Conservation (phyloP, 805 yeast species). For the Hanseniaspora nectarophila region DNA sequence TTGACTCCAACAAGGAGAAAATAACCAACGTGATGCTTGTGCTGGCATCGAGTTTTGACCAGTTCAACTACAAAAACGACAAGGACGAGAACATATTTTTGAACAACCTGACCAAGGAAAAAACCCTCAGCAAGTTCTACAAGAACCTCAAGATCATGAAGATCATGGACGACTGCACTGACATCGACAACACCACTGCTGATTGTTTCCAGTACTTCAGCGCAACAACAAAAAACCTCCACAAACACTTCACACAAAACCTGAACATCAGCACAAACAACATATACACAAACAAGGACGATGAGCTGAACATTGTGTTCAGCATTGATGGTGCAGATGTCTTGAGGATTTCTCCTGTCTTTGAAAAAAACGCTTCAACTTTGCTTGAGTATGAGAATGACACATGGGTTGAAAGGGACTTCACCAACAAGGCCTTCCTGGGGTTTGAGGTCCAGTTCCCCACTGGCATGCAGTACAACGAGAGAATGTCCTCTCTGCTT, state of each 20-base stretch:
- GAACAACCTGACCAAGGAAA: conserved; percentile 20
- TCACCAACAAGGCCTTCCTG: neutral
- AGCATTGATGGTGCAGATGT: neutral
- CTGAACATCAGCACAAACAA: neutral
- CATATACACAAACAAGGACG: conserved; percentile 1
- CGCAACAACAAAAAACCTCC: neutral
- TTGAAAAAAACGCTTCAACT: neutral
- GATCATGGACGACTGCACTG: conserved; percentile 21
- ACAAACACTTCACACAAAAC: neutral
- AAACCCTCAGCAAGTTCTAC: conserved; percentile 25
- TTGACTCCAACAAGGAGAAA: conserved; percentile 15
- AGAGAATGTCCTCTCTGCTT: conserved; percentile 7
- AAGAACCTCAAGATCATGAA: conserved; percentile 26
- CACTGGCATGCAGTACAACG: conserved; percentile 2
- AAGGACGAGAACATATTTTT: conserved; percentile 23
- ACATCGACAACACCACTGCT: neutral
- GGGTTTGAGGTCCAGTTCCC: neutral
- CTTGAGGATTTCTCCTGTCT: neutral
- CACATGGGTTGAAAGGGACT: neutral
- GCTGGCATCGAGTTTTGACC: conserved; percentile 29
- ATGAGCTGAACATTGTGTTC: conserved; percentile 1
- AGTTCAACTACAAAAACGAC: conserved; percentile 26
- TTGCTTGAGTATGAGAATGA: neutral
- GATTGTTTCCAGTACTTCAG: conserved; percentile 10
- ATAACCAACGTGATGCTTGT: conserved; percentile 29